Evolutionary conservation across 805 yeast genomes (phyloP).

Genomic region (Yarrowia sp.): DNA sequence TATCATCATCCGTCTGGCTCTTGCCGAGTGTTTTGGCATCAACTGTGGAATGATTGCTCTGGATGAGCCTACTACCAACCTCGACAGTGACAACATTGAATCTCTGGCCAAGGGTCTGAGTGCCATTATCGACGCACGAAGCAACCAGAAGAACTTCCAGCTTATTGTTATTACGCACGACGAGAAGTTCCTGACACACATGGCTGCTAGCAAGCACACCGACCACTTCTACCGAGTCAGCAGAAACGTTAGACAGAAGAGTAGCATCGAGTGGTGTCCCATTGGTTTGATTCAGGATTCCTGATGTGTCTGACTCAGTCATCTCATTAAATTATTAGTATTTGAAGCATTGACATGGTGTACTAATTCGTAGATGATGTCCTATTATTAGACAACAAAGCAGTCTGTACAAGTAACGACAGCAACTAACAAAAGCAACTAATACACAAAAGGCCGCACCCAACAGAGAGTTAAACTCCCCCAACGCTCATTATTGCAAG

Average conservation of each 20-base stretch:
- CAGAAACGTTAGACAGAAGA: slow-evolving; percentile 77
- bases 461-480: too few species aligned
- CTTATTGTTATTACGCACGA: slow-evolving; percentile 95
- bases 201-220: slow-evolving; percentile 81
- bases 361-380: too few species aligned
- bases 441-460: too few species aligned
- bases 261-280: slow-evolving; percentile 60
- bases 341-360: too few species aligned
- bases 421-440: too few species aligned
- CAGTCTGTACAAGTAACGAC: too few species aligned
- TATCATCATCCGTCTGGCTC: slow-evolving; percentile 82
- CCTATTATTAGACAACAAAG: too few species aligned
- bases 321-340: too few species aligned
- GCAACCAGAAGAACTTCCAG: slow-evolving; percentile 83
- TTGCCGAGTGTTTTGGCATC: slow-evolving; percentile 93
- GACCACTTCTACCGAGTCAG: slow-evolving; percentile 82
- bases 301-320: background rate
- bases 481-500: too few species aligned
- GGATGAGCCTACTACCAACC: slow-evolving; percentile 96
- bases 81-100: slow-evolving; percentile 85
- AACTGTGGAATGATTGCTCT: slow-evolving; percentile 94
- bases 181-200: slow-evolving; percentile 79
- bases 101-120: slow-evolving; percentile 79
- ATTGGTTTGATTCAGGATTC: slow-evolving; percentile 28
- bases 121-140: slow-evolving; percentile 70